Conservation (phyloP, 495 filamentous ascomycete species). For the Penicillium egyptiacum region DNA sequence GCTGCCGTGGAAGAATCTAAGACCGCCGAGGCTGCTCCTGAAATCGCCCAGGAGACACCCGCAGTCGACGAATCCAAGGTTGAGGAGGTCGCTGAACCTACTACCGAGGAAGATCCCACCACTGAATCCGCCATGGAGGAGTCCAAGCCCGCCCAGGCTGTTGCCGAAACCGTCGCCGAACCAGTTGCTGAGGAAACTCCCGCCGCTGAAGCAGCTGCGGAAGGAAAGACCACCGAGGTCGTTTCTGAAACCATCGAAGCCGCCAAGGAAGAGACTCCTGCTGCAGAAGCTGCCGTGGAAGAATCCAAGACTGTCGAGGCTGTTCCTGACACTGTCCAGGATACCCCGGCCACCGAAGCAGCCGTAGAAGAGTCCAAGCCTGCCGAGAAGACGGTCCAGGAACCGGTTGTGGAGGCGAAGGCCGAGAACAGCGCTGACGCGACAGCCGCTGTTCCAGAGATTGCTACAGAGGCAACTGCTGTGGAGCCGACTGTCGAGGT, state of each 20-base stretch:
- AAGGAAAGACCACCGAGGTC: background rate
- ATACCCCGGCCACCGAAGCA: background rate
- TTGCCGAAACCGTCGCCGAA: background rate
- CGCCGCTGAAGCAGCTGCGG: background rate
- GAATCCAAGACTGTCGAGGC: constrained; percentile 4
- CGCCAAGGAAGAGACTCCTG: background rate
- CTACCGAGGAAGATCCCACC: constrained; percentile 17
- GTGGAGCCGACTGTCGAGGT: constrained; percentile 2
- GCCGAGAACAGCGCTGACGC: constrained; percentile 9
- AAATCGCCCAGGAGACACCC: constrained; percentile 13
- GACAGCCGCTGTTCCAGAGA: constrained; percentile 7
- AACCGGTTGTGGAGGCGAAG: constrained; percentile 10
- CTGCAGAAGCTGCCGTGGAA: background rate
- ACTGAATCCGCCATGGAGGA: constrained; percentile 1
- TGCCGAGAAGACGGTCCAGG: constrained; percentile 9
- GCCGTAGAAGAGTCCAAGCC: constrained; percentile 1
- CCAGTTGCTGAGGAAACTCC: background rate
- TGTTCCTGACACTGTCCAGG: background rate
- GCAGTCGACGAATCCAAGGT: constrained; percentile 16
- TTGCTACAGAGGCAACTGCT: background rate
- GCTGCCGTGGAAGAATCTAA: constrained; percentile 3
- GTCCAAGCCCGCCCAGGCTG: background rate
- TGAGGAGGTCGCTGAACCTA: constrained; percentile 12
- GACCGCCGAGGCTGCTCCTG: background rate
- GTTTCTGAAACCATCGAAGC: background rate